Conservation (phyloP, 2,329 filamentous ascomycete species). For the Chrysoporthe deuterocubensis region DNA sequence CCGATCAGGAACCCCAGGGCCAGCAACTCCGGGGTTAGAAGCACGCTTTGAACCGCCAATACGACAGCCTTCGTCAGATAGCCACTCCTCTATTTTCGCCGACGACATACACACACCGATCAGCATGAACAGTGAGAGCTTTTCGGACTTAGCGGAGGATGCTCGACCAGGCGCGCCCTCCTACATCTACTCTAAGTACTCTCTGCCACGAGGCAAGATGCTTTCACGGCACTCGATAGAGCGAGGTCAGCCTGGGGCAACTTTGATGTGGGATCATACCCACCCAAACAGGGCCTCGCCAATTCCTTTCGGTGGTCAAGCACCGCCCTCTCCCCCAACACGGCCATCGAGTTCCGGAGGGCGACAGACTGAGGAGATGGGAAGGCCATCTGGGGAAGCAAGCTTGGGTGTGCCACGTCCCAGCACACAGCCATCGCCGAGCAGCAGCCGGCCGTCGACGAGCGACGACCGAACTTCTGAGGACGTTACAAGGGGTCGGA, state of each 20-base stretch:
- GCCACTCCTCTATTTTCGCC: slow-evolving; percentile 65
- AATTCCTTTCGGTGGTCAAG: slow-evolving; percentile 46
- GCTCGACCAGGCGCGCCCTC: slow-evolving; percentile 62
- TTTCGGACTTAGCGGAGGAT: slow-evolving; percentile 59
- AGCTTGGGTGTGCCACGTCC: slow-evolving; percentile 47
- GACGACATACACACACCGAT: slow-evolving; percentile 72
- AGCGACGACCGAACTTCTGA: slow-evolving; percentile 51
- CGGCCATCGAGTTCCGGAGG: slow-evolving; percentile 62
- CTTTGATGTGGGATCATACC: slow-evolving; percentile 67
- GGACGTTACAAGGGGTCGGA: slow-evolving; percentile 50
- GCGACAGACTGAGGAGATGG: slow-evolving; percentile 37
- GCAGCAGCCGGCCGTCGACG: slow-evolving; percentile 49
- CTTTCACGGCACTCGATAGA: slow-evolving; percentile 70
- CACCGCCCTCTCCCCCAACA: slow-evolving; percentile 65
- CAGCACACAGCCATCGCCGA: slow-evolving; percentile 48
- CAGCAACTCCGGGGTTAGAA: slow-evolving; percentile 24
- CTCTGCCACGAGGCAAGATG: slow-evolving; percentile 79
- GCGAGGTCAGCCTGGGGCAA: slow-evolving; percentile 55
- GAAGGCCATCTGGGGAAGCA: slow-evolving; percentile 19
- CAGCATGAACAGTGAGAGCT: slow-evolving; percentile 73
- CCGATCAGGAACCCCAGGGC: slow-evolving; percentile 63
- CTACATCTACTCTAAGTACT: slow-evolving; percentile 86
- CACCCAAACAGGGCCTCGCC: slow-evolving; percentile 49
- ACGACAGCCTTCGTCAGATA: slow-evolving; percentile 68
- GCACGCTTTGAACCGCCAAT: slow-evolving; percentile 56